Conservation (phyloP, 768 basidiomycete genomes). For the Cystobasidiopsis lactophilus region DNA sequence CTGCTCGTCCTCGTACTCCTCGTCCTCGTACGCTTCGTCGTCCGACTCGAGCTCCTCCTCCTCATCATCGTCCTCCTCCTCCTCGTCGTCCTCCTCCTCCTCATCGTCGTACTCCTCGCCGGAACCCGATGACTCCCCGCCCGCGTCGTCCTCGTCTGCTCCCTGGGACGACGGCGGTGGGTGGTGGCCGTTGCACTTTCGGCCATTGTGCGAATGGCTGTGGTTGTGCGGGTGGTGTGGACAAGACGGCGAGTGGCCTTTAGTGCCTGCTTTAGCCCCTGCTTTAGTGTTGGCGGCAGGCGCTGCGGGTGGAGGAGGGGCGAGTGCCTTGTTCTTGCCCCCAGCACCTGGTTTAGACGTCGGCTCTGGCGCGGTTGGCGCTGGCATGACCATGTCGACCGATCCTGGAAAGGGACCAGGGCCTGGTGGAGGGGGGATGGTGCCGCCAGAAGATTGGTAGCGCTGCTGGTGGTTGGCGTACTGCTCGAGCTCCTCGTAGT, state of each 20-base stretch:
- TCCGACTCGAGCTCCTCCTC: conserved; percentile 39
- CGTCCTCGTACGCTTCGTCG: conserved; percentile 47
- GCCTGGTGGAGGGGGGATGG: conserved; percentile 73
- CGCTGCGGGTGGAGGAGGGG: conserved; percentile 9
- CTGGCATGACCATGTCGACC: conserved; percentile 43
- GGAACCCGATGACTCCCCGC: conserved; percentile 19
- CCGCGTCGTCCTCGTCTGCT: conserved; percentile 21
- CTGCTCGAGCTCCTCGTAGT: conserved; percentile 98
- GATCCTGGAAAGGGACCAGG: conserved; percentile 96
- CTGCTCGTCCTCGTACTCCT: conserved; percentile 25
- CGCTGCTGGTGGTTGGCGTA: conserved; percentile 97
- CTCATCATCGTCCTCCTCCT: conserved; percentile 30
- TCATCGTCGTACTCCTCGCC: conserved; percentile 26
- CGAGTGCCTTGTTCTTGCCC: conserved; percentile 17
- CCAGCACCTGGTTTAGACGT: background rate
- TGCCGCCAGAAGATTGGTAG: conserved; percentile 65
- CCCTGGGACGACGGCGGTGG: conserved; percentile 12
- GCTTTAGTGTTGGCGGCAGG: conserved; percentile 11
- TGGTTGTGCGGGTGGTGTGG: conserved; percentile 18
- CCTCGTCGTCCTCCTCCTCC: conserved; percentile 38
- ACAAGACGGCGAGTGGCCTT: conserved; percentile 17
- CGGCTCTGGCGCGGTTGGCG: conserved; percentile 4
- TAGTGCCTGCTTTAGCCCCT: conserved; percentile 6
- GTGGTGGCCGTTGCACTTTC: conserved; percentile 9
- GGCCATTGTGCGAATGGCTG: conserved; percentile 6